Evolutionary conservation across 2,329 filamentous ascomycete species (phyloP).

Genomic region (Fusarium fujikuroi): DNA sequence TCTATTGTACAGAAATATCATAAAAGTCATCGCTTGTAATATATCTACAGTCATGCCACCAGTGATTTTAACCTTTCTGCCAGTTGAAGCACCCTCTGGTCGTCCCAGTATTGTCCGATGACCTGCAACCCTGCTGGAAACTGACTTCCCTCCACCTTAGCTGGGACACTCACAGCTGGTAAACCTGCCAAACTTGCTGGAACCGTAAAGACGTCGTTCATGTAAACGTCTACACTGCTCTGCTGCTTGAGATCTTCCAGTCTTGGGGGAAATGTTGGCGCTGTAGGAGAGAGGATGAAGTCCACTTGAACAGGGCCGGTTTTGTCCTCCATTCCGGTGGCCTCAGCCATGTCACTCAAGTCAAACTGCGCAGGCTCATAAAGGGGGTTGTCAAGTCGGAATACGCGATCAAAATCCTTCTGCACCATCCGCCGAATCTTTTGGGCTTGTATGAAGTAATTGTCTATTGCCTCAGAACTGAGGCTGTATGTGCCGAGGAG

Average conservation of each 20-base stretch:
- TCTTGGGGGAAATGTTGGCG: constrained; percentile 77
- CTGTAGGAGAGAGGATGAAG: constrained; percentile 87
- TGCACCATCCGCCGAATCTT: constrained; percentile 85
- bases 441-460: constrained; percentile 96
- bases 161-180: constrained; percentile 85
- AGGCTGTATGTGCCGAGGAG: constrained; percentile 90
- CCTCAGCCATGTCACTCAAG: constrained; percentile 68
- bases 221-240: constrained; percentile 78
- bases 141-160: constrained; percentile 47
- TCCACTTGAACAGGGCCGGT: constrained; percentile 76
- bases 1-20: constrained; percentile 32
- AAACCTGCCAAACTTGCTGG: constrained; percentile 92
- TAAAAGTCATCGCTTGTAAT: constrained; percentile 27
- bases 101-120: constrained; percentile 84
- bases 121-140: constrained; percentile 72
- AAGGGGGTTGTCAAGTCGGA: constrained; percentile 76
- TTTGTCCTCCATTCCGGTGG: constrained; percentile 64
- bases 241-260: constrained; percentile 67
- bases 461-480: constrained; percentile 90
- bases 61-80: constrained; percentile 59
- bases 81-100: constrained; percentile 69
- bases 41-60: constrained; percentile 19
- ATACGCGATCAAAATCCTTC: constrained; percentile 85
- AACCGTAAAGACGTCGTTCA: constrained; percentile 96
- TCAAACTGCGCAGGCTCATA: constrained; percentile 64